Percentiles rank a stretch among this genome's conserved stretches.
Evolutionary conservation across 2,329 filamentous ascomycete species (phyloP).

Genomic region (Penicillium concentricum): DNA sequence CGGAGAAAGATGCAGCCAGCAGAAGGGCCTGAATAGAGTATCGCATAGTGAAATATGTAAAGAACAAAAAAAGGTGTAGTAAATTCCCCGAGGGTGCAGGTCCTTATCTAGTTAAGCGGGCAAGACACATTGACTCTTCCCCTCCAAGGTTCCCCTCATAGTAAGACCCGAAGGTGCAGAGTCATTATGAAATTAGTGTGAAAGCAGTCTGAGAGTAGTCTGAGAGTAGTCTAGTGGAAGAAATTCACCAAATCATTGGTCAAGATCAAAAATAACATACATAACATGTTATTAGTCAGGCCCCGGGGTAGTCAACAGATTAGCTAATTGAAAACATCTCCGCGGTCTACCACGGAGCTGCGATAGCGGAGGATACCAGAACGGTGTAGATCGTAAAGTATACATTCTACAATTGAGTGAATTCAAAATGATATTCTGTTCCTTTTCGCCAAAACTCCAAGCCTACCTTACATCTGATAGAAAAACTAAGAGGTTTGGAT

Average conservation of each 20-base stretch:
- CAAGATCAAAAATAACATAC: too few species aligned
- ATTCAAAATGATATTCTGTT: too few species aligned
- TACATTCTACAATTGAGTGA: too few species aligned
- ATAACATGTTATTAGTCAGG: too few species aligned
- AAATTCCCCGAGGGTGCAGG: neutral
- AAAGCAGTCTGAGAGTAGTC: too few species aligned
- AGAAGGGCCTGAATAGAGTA: conserved; percentile 25
- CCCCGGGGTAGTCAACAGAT: too few species aligned
- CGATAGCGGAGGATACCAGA: neutral
- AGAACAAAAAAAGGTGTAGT: neutral
- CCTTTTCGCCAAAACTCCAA: neutral
- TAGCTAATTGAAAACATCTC: conserved; percentile 20
- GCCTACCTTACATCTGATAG: conserved; percentile 1
- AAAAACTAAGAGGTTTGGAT: neutral
- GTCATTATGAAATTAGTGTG: too few species aligned
- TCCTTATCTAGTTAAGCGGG: conserved; percentile 13
- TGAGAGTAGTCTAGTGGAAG: neutral
- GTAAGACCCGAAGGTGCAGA: too few species aligned
- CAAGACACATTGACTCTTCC: neutral
- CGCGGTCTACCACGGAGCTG: neutral
- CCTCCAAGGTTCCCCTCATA: neutral
- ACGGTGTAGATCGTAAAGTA: neutral
- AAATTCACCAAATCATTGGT: neutral
- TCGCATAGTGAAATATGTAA: conserved; percentile 26
- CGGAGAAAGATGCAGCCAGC: conserved; percentile 23